Evolutionary conservation across 2,329 filamentous ascomycete genomes (phyloP), one percentile per base, ranked within the genome.

Genomic region (Xylariomycetidae sp.): DNA sequence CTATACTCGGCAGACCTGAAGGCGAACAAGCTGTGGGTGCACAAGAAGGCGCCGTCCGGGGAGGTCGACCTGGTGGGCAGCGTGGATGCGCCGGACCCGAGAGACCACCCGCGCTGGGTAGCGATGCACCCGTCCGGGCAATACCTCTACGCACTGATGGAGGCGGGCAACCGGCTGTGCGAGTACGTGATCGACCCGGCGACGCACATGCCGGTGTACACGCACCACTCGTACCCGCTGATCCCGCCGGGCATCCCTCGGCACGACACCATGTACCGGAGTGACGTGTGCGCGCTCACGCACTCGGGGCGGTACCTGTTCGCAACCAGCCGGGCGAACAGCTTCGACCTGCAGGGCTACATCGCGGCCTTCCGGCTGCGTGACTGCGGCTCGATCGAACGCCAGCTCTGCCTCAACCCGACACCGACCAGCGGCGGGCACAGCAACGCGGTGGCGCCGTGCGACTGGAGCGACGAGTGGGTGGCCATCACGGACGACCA

Each of bases 401-500:
- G 70, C 26, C 86, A 92, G 66, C 74, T 93, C 30, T 86, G 78
- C 53, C 67, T 93, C 30, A 85, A 86, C 52, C 85, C 87, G 0
- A 94, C 87, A 3, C 84, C 85, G 2, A 93, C 85, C 3, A 89
- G 84, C 53, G 87, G 87, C 28, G 87, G 87, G 0, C 87, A 94
- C 60, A 88, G 82, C 40, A 94, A 94, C 53, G 87, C 87, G 0
- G 84, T 93, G n/a, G 74, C 76, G 37, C 86, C 86, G 1, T 87
- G 83, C 54, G 80, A 84, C 39, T 93, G 84, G 76, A 83, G 70
- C 39, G 86, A 93, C 50, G 86, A 93, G 61, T 94, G 85, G 84
- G 51, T 94, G n/a, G 87, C 87, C 13, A 71, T 94, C 48, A 92
- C 85, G 6, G 87, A 94, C 52, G 87, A 94, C 53, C 83, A 93